phyloP scores from a whole-genome alignment of 345 rosid genomes.

The Rhodamnia rubescens region DNA sequence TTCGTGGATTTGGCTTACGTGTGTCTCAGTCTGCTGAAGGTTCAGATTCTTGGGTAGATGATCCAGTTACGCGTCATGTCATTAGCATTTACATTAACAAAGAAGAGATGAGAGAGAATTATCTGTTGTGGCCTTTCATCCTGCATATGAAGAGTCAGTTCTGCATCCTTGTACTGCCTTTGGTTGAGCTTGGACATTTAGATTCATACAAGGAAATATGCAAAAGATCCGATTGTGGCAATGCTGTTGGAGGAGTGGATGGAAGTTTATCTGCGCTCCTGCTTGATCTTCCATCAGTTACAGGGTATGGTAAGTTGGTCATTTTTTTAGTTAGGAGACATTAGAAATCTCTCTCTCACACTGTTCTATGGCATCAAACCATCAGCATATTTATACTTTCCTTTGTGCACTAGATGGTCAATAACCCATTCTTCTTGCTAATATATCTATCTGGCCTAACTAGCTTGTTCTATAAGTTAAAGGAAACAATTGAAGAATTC shows the following conservation, averaged over 20 bases:
- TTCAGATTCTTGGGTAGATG: slow-evolving; percentile 95
- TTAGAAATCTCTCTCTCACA: background rate
- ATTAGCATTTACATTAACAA: slow-evolving; percentile 42
- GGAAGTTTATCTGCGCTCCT: slow-evolving; percentile 62
- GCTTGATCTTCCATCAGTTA: slow-evolving; percentile 91
- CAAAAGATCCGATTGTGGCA: slow-evolving; percentile 70
- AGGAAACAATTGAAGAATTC: background rate
- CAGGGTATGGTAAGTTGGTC: slow-evolving; percentile 85
- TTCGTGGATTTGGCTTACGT: slow-evolving; percentile 70
- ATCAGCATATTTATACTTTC: background rate
- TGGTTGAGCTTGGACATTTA: slow-evolving; percentile 65
- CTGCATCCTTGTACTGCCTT: slow-evolving; percentile 61
- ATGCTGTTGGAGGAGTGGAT: slow-evolving; percentile 59
- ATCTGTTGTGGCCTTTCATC: slow-evolving; percentile 66
- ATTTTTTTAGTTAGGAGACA: background rate
- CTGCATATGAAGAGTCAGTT: slow-evolving; percentile 59
- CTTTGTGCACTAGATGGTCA: background rate
- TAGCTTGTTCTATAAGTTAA: background rate
- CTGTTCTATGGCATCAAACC: background rate
- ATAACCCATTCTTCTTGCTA: background rate
- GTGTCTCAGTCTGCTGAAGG: slow-evolving; percentile 59
- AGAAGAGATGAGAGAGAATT: slow-evolving; percentile 30
- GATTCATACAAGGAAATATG: slow-evolving; percentile 39
- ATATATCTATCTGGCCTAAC: background rate
- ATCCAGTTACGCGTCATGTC: slow-evolving; percentile 75